Percentiles rank a stretch among this genome's conserved stretches.
Evolutionary conservation across 2,329 filamentous ascomycete genomes (phyloP).

Genomic region (Verticillium klebahnii): DNA sequence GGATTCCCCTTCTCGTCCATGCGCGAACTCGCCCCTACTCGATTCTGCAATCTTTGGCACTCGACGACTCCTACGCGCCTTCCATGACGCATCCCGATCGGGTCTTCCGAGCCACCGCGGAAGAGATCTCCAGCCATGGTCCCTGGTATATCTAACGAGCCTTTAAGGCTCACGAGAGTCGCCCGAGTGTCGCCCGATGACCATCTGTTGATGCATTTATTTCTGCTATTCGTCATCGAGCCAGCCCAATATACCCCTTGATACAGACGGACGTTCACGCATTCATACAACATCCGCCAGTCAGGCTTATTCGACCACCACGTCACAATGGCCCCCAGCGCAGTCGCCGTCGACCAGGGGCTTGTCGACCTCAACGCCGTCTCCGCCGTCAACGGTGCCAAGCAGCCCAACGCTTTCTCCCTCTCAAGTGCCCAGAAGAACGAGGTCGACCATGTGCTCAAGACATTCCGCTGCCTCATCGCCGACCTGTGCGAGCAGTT

Average conservation of each 20-base stretch:
- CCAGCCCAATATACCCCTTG: background rate
- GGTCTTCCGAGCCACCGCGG: slow-evolving; percentile 8
- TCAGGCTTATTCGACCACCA: background rate
- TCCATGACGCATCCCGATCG: slow-evolving; percentile 5
- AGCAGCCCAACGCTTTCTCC: slow-evolving; percentile 2
- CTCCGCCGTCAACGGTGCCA: slow-evolving; percentile 7
- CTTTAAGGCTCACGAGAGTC: background rate
- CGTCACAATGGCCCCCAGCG: slow-evolving; percentile 11
- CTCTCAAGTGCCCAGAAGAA: slow-evolving; percentile 8
- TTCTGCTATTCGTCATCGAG: background rate
- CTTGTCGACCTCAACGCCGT: slow-evolving; percentile 2
- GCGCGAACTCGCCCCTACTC: background rate
- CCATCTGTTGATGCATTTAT: background rate
- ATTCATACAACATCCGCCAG: background rate
- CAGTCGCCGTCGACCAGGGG: slow-evolving; percentile 7
- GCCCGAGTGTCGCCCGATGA: background rate
- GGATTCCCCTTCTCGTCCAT: background rate
- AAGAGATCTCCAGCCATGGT: slow-evolving; percentile 1
- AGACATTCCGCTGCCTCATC: slow-evolving; percentile 2
- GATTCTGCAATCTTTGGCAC: slow-evolving; percentile 7
- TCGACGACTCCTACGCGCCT: background rate
- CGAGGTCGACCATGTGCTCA: slow-evolving; percentile 7
- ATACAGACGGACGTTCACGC: background rate
- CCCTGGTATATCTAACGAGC: slow-evolving; percentile 7
- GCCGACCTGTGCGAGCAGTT: slow-evolving; percentile 53